Conservation (phyloP, 345 rosid species). For the Mercurialis annua region DNA sequence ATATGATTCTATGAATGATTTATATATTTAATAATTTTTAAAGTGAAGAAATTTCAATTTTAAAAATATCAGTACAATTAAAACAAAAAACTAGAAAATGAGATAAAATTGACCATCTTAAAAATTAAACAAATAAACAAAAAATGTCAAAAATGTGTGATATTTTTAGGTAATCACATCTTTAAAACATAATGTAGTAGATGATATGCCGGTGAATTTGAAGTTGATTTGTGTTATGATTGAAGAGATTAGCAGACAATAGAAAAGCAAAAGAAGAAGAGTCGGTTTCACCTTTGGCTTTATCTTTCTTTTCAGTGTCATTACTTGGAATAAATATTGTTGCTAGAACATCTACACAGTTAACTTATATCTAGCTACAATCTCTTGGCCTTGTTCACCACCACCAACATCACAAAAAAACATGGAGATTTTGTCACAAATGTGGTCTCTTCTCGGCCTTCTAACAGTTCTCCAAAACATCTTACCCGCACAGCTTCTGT, state of each 20-base stretch:
- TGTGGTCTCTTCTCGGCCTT: constrained; percentile 52
- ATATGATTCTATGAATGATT: no score
- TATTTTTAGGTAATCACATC: no score
- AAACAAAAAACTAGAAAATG: no score
- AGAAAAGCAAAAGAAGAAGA: constrained; percentile 24
- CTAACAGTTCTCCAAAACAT: constrained; percentile 50
- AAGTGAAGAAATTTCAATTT: no score
- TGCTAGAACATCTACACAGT: constrained; percentile 1
- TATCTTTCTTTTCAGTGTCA: constrained; percentile 19
- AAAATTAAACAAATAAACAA: no score
- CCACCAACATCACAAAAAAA: no score
- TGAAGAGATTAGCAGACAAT: not conserved
- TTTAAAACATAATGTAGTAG: no score
- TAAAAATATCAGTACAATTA: no score
- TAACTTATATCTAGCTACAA: not conserved
- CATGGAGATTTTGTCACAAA: constrained; percentile 46
- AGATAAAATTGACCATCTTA: no score
- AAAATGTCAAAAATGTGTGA: no score
- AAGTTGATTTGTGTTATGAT: not conserved
- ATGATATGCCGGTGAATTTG: not conserved
- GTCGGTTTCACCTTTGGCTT: constrained; percentile 33
- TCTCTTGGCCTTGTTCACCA: constrained; percentile 18
- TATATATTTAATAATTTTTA: no score
- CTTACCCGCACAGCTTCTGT: constrained; percentile 44
- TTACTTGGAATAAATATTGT: no score